A percentile compares a stretch with the other conserved stretches of the same genome.
Conservation (phyloP, 202 grass and related monocot genomes). For the Carex sylvatica region DNA sequence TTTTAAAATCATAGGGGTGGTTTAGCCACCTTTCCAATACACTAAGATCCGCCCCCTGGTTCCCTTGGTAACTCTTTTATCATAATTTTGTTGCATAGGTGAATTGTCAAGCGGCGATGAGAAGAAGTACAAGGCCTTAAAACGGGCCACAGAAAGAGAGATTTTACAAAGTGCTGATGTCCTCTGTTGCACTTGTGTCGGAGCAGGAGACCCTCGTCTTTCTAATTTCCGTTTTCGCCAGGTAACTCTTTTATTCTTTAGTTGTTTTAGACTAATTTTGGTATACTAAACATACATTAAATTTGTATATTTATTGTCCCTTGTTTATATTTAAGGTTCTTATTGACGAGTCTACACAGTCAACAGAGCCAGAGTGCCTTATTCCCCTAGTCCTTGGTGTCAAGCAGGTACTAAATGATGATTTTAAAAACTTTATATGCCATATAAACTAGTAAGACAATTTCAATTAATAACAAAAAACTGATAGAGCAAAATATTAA, state of each 20-base stretch:
- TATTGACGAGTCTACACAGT: conserved; percentile 96
- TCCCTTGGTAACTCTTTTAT: not conserved
- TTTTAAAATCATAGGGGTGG: no score
- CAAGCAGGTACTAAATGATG: conserved; percentile 68
- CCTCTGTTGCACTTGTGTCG: conserved; percentile 99
- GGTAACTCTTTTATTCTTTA: conserved; percentile 37
- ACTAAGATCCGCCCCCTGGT: no score
- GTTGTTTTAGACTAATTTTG: not conserved
- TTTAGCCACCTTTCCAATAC: no score
- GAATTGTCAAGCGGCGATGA: conserved; percentile 98
- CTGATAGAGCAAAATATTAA: not conserved
- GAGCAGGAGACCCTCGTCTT: conserved; percentile 92
- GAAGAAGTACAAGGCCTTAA: conserved; percentile 97
- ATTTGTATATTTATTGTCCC: not conserved
- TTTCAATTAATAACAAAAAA: not conserved
- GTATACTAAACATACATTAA: not conserved
- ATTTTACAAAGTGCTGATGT: conserved; percentile 99
- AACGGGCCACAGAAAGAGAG: conserved; percentile 96
- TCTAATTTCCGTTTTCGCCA: conserved; percentile 96
- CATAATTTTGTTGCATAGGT: conserved; percentile 36
- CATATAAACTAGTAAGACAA: conserved; percentile 1
- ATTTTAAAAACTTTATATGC: not conserved
- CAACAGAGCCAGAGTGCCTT: conserved; percentile 95
- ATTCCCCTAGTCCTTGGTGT: conserved; percentile 96
- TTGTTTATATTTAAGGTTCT: conserved; percentile 64